Evolutionary conservation across 495 filamentous ascomycete species (phyloP).

Genomic region (Neurospora pannonica): DNA sequence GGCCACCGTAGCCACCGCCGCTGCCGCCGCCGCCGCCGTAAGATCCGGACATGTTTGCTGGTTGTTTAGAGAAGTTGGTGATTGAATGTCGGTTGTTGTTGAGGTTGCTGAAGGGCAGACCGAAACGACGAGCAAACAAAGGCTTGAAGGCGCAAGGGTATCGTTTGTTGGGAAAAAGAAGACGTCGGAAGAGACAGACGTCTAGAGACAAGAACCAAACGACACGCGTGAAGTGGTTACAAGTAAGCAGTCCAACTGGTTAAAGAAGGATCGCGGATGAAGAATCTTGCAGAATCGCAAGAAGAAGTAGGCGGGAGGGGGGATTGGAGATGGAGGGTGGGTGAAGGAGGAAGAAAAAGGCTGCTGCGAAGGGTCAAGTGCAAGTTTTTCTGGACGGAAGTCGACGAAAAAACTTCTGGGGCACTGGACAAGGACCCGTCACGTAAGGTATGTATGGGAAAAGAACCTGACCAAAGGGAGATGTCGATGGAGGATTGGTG

Average conservation of each 20-base stretch:
- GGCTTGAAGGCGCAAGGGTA: neutral
- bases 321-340: neutral
- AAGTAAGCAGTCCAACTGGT: neutral
- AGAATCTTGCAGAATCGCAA: neutral
- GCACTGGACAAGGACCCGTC: neutral
- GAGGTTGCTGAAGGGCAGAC: neutral
- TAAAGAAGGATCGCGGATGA: neutral
- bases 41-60: slow-evolving; percentile 19
- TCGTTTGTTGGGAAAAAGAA: neutral
- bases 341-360: neutral
- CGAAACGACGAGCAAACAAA: neutral
- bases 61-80: neutral
- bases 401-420: neutral
- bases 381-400: neutral
- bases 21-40: slow-evolving; percentile 32
- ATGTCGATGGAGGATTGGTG: neutral
- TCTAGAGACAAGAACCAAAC: neutral
- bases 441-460: neutral
- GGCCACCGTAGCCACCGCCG: slow-evolving; percentile 56
- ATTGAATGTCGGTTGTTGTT: neutral
- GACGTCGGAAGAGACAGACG: neutral
- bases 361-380: neutral
- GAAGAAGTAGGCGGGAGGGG: neutral
- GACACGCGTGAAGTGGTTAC: neutral
- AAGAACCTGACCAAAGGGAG: neutral